These are phyloP conservation scores for Irpex lacteus DNA, from an alignment of 1,284 basidiomycete species.

Conservation along the genomic window DNA sequence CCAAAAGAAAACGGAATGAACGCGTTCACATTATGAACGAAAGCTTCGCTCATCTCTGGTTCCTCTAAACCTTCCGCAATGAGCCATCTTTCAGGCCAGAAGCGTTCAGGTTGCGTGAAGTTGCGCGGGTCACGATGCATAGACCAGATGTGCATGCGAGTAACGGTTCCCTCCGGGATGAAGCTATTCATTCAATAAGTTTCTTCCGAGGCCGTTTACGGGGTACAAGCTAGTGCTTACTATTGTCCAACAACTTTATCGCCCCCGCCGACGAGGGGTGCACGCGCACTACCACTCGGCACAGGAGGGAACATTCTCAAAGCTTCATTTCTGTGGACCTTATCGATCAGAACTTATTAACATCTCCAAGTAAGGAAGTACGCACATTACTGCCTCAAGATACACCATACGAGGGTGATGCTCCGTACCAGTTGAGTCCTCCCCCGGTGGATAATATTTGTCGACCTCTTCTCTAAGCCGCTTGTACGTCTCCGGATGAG, in stretches of 20 bases:
- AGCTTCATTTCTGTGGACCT: constrained; percentile 18
- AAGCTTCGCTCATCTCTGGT: neutral
- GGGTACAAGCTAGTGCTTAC: neutral
- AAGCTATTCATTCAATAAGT: neutral
- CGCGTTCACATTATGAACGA: constrained; percentile 8
- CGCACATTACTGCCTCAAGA: constrained; percentile 29
- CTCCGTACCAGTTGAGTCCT: constrained; percentile 20
- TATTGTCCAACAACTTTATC: neutral
- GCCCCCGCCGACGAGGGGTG: neutral
- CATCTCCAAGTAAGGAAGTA: neutral
- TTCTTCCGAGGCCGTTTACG: neutral
- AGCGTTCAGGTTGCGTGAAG: constrained; percentile 11
- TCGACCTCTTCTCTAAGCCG: constrained; percentile 27
- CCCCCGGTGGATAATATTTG: constrained; percentile 19
- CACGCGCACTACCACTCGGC: constrained; percentile 14
- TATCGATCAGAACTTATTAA: too few species aligned
- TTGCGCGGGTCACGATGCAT: constrained; percentile 8
- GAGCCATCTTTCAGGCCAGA: constrained; percentile 15
- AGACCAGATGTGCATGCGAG: constrained; percentile 1
- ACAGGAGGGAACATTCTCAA: constrained; percentile 20
- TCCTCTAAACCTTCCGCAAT: constrained; percentile 3
- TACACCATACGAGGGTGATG: constrained; percentile 23
- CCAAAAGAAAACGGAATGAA: constrained; percentile 16
- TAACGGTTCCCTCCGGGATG: constrained; percentile 4
- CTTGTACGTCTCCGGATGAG: constrained; percentile 19